phyloP scores from a whole-genome alignment of 176 grass and related monocot genomes.

The Paspalum notatum region DNA sequence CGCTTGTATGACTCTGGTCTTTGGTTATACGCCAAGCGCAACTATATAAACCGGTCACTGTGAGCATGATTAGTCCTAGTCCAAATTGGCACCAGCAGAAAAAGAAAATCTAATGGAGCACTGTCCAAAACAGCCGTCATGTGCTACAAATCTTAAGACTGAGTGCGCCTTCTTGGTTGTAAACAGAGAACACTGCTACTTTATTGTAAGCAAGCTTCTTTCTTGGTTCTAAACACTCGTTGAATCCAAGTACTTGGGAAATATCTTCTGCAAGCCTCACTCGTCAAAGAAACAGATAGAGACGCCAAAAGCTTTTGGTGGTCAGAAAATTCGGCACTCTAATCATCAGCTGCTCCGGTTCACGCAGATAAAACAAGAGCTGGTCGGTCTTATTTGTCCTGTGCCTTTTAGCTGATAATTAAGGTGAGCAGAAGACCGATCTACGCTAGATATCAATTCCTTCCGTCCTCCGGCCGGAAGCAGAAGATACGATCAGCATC shows the following conservation, averaged over 20 bases:
- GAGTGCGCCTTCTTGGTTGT: neutral
- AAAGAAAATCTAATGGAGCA: neutral
- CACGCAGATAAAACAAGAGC: neutral
- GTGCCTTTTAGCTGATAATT: slow-evolving; percentile 3
- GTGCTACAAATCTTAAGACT: neutral
- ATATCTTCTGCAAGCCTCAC: slow-evolving; percentile 6
- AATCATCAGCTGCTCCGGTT: slow-evolving; percentile 24
- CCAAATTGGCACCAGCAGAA: neutral
- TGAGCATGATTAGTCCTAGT: too few species aligned
- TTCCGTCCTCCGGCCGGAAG: neutral
- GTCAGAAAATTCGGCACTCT: slow-evolving; percentile 24
- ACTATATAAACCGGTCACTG: too few species aligned
- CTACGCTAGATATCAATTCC: neutral
- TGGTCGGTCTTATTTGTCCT: neutral
- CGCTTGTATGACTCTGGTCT: too few species aligned
- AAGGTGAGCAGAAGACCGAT: slow-evolving; percentile 8
- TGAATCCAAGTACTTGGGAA: neutral
- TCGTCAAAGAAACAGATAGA: slow-evolving; percentile 14
- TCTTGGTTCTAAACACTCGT: neutral
- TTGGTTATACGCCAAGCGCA: too few species aligned
- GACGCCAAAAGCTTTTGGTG: too few species aligned
- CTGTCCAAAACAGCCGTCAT: neutral
- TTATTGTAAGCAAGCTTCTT: neutral
- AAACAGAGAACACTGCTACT: neutral
- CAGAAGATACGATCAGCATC: neutral